Conservation (phyloP, 176 grass and related monocot genomes). For the Ampelocalamus luodianensis region DNA sequence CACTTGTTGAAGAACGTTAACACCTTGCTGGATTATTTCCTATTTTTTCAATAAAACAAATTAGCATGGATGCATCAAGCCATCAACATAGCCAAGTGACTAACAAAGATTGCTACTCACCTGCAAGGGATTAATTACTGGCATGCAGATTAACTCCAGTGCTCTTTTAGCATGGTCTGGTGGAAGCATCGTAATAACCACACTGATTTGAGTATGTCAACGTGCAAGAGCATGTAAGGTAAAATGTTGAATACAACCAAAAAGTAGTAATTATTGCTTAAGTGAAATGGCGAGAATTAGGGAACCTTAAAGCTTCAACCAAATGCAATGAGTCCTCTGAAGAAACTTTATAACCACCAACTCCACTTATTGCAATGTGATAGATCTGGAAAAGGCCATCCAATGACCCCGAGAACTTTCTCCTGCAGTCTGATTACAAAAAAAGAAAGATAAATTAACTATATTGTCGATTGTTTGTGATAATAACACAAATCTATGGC, state of each 20-base stretch:
- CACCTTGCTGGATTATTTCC: constrained; percentile 88
- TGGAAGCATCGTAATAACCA: constrained; percentile 76
- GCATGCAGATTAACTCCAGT: constrained; percentile 87
- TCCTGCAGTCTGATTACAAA: constrained; percentile 72
- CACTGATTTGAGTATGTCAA: constrained; percentile 49
- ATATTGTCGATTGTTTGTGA: neutral
- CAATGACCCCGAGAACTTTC: constrained; percentile 79
- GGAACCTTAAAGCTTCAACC: constrained; percentile 98
- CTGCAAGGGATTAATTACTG: constrained; percentile 83
- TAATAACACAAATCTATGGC: constrained; percentile 2
- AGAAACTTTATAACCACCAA: constrained; percentile 98
- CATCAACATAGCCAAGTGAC: neutral
- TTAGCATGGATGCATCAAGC: constrained; percentile 46
- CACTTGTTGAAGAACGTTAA: constrained; percentile 66
- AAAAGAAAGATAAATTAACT: constrained; percentile 41
- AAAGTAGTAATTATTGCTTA: constrained; percentile 28
- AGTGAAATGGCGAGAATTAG: constrained; percentile 23
- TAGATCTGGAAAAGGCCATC: constrained; percentile 98
- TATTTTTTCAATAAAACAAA: constrained; percentile 49
- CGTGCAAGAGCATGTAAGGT: constrained; percentile 33
- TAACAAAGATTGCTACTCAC: constrained; percentile 44
- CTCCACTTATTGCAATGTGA: constrained; percentile 91
- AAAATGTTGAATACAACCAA: constrained; percentile 25
- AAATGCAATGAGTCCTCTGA: constrained; percentile 94
- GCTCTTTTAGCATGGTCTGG: constrained; percentile 81